These are phyloP conservation scores for Ilyonectria mors-panacis DNA, from an alignment of 2,329 filamentous ascomycete genomes.

Conservation along the genomic window DNA sequence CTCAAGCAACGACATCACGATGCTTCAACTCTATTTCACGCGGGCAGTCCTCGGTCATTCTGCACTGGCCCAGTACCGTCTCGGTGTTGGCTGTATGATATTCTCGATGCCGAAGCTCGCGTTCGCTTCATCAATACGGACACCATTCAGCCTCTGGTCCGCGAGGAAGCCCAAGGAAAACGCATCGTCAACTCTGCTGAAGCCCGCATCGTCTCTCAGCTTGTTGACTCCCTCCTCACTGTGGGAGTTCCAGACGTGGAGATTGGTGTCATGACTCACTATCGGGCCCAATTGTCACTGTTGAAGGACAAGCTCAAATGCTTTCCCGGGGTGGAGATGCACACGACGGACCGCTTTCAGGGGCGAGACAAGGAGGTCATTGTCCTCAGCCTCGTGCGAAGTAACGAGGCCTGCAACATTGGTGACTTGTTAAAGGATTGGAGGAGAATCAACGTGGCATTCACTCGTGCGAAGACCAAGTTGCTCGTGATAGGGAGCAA, in stretches of 20 bases:
- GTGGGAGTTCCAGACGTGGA: constrained; percentile 81
- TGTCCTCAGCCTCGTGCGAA: constrained; percentile 88
- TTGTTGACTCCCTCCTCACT: constrained; percentile 84
- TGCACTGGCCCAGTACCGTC: constrained; percentile 67
- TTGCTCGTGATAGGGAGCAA: constrained; percentile 89
- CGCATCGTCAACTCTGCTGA: constrained; percentile 93
- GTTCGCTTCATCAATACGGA: constrained; percentile 95
- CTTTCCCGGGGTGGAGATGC: constrained; percentile 83
- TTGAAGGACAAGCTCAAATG: constrained; percentile 80
- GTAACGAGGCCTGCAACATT: constrained; percentile 86
- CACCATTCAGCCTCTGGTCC: constrained; percentile 71
- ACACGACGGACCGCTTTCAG: constrained; percentile 97
- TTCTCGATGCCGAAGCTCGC: constrained; percentile 79
- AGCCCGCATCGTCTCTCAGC: constrained; percentile 81
- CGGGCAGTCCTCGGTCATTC: constrained; percentile 62
- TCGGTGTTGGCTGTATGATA: constrained; percentile 82
- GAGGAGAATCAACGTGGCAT: constrained; percentile 94
- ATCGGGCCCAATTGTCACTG: constrained; percentile 90
- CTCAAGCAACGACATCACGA: constrained; percentile 74
- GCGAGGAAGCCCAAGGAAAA: constrained; percentile 84
- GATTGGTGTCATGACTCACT: constrained; percentile 97
- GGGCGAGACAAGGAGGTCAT: constrained; percentile 96
- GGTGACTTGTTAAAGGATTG: constrained; percentile 93
- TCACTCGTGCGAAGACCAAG: constrained; percentile 94
- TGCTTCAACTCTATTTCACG: constrained; percentile 59